Percentiles rank a stretch among this genome's conserved stretches.
These are phyloP conservation scores for Bryoerythrophyllum caledonicum DNA, from an alignment of 225 moss, liverwort and hornwort species.

Conservation along the genomic window DNA sequence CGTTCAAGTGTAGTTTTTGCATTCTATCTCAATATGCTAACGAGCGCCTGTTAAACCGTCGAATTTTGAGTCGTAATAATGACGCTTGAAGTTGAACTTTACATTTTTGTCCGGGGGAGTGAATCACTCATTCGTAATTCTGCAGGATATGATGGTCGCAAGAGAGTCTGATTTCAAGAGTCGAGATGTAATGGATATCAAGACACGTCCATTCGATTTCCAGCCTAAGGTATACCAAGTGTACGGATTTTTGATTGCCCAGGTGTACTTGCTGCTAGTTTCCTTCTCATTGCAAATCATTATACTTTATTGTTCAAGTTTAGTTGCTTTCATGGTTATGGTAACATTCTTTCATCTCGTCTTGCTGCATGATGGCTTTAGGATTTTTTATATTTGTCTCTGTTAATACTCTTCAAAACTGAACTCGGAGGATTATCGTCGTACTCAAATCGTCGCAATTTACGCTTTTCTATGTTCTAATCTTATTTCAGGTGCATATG, in stretches of 20 bases:
- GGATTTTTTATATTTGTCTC: neutral
- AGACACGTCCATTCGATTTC: slow-evolving; percentile 33
- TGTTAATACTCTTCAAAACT: neutral
- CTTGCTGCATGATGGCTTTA: neutral
- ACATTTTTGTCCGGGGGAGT: neutral
- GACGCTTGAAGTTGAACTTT: neutral
- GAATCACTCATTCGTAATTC: slow-evolving; percentile 1
- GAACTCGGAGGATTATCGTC: neutral
- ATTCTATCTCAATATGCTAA: neutral
- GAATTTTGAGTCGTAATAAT: neutral
- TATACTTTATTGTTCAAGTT: no score
- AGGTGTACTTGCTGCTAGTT: neutral
- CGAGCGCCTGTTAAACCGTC: neutral
- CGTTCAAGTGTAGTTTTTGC: neutral
- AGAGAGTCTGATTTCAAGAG: slow-evolving; percentile 34
- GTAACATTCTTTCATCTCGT: neutral
- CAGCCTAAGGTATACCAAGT: slow-evolving; percentile 35
- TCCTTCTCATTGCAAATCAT: neutral
- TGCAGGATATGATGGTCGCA: slow-evolving; percentile 32
- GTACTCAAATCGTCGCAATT: neutral
- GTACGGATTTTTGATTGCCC: neutral
- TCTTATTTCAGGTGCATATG: slow-evolving; percentile 32
- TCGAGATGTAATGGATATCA: slow-evolving; percentile 38
- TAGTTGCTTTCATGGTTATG: neutral
- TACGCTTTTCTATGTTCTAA: neutral